Conservation (phyloP, 2,329 filamentous ascomycete species). For the Penicillium vulpinum region DNA sequence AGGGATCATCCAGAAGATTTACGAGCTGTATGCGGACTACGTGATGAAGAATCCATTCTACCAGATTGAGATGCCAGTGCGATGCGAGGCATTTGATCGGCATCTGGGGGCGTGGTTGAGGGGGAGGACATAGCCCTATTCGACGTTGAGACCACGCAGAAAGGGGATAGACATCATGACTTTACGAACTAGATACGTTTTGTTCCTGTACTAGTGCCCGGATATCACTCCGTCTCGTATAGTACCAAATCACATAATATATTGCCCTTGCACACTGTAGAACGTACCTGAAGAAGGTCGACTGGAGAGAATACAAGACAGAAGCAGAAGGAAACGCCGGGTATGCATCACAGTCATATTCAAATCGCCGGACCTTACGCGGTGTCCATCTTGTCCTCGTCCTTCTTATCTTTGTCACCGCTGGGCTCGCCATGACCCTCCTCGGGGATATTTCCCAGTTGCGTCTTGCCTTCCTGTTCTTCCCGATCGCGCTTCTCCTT, state of each 20-base stretch:
- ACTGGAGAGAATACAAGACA: constrained; percentile 24
- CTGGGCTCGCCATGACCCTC: constrained; percentile 69
- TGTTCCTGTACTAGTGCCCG: constrained; percentile 15
- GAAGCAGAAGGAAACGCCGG: constrained; percentile 33
- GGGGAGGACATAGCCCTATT: constrained; percentile 50
- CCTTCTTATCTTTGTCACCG: constrained; percentile 55
- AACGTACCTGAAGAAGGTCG: constrained; percentile 14
- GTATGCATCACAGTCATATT: constrained; percentile 40
- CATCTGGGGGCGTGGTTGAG: constrained; percentile 79
- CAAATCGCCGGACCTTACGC: constrained; percentile 55
- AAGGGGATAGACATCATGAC: constrained; percentile 19
- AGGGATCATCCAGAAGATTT: constrained; percentile 76
- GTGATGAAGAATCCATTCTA: constrained; percentile 99
- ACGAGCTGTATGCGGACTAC: constrained; percentile 93
- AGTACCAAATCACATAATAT: constrained; percentile 26
- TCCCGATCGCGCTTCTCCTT: constrained; percentile 77
- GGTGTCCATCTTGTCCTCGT: constrained; percentile 85
- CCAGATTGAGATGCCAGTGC: constrained; percentile 93
- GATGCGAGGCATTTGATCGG: constrained; percentile 92
- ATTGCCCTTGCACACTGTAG: constrained; percentile 18
- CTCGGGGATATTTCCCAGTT: constrained; percentile 79
- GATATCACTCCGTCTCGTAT: constrained; percentile 14
- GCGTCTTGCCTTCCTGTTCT: constrained; percentile 68
- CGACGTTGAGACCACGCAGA: background rate
- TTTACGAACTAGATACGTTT: constrained; percentile 25